Conservation (phyloP, 257 asterid genomes). For the Lantana camara region DNA sequence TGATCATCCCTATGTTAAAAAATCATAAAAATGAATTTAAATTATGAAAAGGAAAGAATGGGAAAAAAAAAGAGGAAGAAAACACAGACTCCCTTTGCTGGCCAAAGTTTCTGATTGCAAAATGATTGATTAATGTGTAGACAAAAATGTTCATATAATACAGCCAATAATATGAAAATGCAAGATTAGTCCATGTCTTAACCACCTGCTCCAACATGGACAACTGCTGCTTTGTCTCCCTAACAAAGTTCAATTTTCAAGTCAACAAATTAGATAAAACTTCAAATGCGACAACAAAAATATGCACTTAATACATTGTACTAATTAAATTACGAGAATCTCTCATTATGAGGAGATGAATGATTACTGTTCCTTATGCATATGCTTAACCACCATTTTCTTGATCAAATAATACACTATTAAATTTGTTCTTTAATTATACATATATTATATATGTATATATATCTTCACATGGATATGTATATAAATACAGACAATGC, state of each 20-base stretch:
- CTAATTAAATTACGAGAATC: constrained; percentile 34
- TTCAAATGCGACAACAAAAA: constrained; percentile 25
- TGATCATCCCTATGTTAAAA: no score
- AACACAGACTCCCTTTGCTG: constrained; percentile 12
- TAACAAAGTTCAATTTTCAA: constrained; percentile 54
- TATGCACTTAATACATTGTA: constrained; percentile 36
- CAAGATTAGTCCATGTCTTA: constrained; percentile 28
- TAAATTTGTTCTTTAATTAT: no score
- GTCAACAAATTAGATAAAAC: constrained; percentile 48
- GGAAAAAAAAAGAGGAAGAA: background rate
- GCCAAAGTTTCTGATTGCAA: constrained; percentile 29
- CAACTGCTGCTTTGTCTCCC: constrained; percentile 64
- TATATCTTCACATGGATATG: background rate
- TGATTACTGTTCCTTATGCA: constrained; percentile 48
- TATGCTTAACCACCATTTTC: constrained; percentile 49
- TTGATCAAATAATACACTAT: constrained; percentile 42
- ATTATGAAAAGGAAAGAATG: no score
- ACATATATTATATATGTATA: constrained; percentile 13
- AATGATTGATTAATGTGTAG: constrained; percentile 30
- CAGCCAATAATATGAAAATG: constrained; percentile 24
- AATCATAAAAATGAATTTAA: no score
- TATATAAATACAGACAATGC: constrained; percentile 2
- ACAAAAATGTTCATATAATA: no score
- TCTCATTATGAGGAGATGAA: constrained; percentile 36
- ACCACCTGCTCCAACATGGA: constrained; percentile 68